Evolutionary conservation across 495 filamentous ascomycete species (phyloP).

Genomic region (Penicillium longicatenatum): DNA sequence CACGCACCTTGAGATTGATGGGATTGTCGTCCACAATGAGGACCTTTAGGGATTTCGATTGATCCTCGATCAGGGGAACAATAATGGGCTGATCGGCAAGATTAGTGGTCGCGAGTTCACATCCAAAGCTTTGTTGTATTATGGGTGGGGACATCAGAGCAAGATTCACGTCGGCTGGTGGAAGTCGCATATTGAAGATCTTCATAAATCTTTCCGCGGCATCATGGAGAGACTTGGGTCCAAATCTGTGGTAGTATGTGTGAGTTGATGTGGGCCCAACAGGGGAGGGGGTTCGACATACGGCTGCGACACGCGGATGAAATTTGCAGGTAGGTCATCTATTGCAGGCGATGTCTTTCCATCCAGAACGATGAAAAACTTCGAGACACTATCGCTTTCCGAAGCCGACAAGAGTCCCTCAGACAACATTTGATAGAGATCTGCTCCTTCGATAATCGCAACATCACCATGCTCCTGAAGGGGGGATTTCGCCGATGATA

Average conservation of each 20-base stretch:
- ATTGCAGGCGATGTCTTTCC: conserved; percentile 18
- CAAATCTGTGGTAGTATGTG: conserved; percentile 21
- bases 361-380: conserved; percentile 32
- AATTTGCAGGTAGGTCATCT: conserved; percentile 12
- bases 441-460: conserved; percentile 32
- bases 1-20: conserved; percentile 48
- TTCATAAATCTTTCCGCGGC: conserved; percentile 26
- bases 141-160: not conserved
- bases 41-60: conserved; percentile 22
- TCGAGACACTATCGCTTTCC: conserved; percentile 13
- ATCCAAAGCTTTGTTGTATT: not conserved
- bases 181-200: conserved; percentile 7
- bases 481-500: conserved; percentile 31
- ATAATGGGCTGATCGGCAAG: not conserved
- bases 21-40: conserved; percentile 53
- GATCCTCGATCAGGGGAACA: not conserved
- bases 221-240: conserved; percentile 32
- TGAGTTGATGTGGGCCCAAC: conserved; percentile 13
- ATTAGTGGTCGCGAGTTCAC: not conserved
- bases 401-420: conserved; percentile 10
- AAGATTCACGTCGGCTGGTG: not conserved
- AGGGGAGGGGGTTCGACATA: conserved; percentile 14
- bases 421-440: conserved; percentile 12
- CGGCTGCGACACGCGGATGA: conserved; percentile 38
- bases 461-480: conserved; percentile 31